Conservation (phyloP, 2,329 filamentous ascomycete species). For the Beauveria sp. region DNA sequence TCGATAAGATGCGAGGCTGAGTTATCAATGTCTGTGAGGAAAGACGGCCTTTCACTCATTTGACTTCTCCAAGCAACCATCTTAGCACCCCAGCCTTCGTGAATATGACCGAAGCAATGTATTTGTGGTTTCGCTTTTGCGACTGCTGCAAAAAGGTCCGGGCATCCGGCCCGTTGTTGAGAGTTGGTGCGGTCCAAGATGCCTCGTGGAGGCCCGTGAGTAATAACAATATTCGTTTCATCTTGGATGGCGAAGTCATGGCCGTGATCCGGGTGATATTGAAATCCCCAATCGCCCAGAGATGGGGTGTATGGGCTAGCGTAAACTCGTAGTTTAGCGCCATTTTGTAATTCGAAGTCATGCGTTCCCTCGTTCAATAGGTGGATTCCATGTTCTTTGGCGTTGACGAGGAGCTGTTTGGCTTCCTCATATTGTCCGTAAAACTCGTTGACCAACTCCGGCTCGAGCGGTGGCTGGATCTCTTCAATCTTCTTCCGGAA, state of each 20-base stretch:
- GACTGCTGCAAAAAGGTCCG: conserved; percentile 24
- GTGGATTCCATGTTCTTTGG: conserved; percentile 24
- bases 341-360: conserved; percentile 31
- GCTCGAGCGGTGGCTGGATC: background rate
- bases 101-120: conserved; percentile 31
- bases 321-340: conserved; percentile 33
- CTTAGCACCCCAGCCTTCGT: conserved; percentile 30
- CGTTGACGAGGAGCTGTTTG: conserved; percentile 20
- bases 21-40: conserved; percentile 43
- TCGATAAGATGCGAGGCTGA: conserved; percentile 28
- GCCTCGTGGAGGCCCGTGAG: conserved; percentile 30
- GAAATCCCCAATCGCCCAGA: conserved; percentile 33
- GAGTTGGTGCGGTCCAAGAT: conserved; percentile 31
- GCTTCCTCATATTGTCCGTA: conserved; percentile 29
- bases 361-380: conserved; percentile 37
- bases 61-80: conserved; percentile 37
- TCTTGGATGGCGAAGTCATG: conserved; percentile 22
- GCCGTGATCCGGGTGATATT: conserved; percentile 26
- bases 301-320: conserved; percentile 39
- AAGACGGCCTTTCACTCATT: conserved; percentile 25
- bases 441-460: conserved; percentile 21
- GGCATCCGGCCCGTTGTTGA: conserved; percentile 22
- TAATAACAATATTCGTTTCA: conserved; percentile 25
- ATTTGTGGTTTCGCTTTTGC: conserved; percentile 22
- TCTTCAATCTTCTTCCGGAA: conserved; percentile 26